phyloP scores from a whole-genome alignment of 495 filamentous ascomycete species.

The Aspergillus cristatus region DNA sequence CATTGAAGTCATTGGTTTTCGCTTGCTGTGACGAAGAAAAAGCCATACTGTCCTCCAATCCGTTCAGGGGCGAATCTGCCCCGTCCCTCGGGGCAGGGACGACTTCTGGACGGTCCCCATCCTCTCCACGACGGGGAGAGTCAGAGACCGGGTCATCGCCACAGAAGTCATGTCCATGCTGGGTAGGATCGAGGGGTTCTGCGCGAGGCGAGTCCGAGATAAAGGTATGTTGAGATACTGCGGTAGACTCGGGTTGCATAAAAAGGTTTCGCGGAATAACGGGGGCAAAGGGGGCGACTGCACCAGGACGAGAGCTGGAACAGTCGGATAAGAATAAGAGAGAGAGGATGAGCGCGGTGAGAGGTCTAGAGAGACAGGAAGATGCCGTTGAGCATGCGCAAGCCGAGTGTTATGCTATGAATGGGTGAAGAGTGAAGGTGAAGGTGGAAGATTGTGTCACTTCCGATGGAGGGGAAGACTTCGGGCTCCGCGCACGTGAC shows the following conservation, averaged over 20 bases:
- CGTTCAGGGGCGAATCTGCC: slow-evolving; percentile 26
- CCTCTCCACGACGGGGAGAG: slow-evolving; percentile 16
- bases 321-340: slow-evolving; percentile 34
- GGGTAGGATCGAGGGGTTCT: slow-evolving; percentile 37
- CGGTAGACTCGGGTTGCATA: slow-evolving; percentile 82
- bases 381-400: no score
- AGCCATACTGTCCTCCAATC: no score
- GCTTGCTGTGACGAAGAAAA: slow-evolving; percentile 24
- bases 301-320: slow-evolving; percentile 44
- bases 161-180: slow-evolving; percentile 66
- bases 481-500: no score
- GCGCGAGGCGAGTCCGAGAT: slow-evolving; percentile 33
- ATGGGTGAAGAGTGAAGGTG: no score
- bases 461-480: no score
- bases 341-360: no score
- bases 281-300: slow-evolving; percentile 48
- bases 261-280: slow-evolving; percentile 47
- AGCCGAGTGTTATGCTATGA: no score
- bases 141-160: slow-evolving; percentile 32
- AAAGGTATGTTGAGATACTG: slow-evolving; percentile 47
- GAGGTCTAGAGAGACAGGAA: no score
- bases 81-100: slow-evolving; percentile 15
- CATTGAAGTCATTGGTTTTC: slow-evolving; percentile 50
- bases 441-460: no score
- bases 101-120: slow-evolving; percentile 19